Evolutionary conservation across 208 protist genomes (phyloP), one percentile per base, ranked within the genome.

Genomic region (Leishmania tropica): DNA sequence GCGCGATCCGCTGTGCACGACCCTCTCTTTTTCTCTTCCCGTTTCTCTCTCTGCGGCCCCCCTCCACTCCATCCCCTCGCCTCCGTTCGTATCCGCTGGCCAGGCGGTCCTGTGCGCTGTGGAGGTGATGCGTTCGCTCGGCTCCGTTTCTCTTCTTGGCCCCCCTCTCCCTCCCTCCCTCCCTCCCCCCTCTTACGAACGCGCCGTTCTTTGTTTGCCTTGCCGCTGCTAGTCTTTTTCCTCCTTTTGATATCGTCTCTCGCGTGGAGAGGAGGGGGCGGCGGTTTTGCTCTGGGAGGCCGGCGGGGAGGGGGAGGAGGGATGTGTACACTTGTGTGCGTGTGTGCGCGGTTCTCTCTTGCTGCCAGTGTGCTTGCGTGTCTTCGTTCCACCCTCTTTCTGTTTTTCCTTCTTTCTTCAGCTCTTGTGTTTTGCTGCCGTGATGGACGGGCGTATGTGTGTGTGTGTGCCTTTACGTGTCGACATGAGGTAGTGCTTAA

Each of bases 201-300:
- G 47, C 70, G 8, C 11, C 5, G 11, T 10, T 37, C 24, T 51
- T 74, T 54, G 21, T 17, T 10, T 47, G 40, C 35, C 47, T 35
- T 35, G 28, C 47, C 28, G 45, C 51, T 53, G 28, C 28, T 17
- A 0, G 51, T n/a, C 31, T 56, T 53, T 67, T 79, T 28, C n/a
- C 62, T 62, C 56, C n/a, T 47, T 83, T 65, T 78, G 45, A 48
- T 64, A 45, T 51, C 24, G 13, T 31, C 45, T 83, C 17, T 76
- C 54, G 51, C 53, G 31, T 64, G 73, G 28, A 35, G 45, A 74
- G 28, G 40, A 53, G 67, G 40, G 42, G 40, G 24, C 6, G 19
- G 37, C 37, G 17, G 51, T 21, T 42, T 10, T 74, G 21, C 13
- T 31, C 31, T 74, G 40, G 45, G 47, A 45, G 11, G 40, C 19